Evolutionary conservation across 768 basidiomycete species (phyloP), one percentile per base, ranked within the genome.

Genomic region (Cystofilobasidium capitatum): DNA sequence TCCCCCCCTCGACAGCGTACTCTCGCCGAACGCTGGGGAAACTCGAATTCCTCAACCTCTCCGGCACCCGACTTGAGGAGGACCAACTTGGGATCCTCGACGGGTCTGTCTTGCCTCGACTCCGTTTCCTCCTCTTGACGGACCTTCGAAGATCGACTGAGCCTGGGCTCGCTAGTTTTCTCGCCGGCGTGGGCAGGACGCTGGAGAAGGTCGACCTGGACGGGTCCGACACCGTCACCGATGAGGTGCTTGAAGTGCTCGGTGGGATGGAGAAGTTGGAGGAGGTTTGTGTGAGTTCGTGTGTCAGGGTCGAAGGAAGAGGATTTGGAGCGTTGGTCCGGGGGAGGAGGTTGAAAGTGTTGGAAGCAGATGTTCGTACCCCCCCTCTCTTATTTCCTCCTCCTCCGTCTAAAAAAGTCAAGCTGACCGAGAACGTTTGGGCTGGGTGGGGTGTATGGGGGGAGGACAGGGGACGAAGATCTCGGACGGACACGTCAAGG

Each of bases 161-260:
- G 13, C 13, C 59, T 61, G 13, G 37, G 26, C 40, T 61, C 37
- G 59, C n/a, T 5, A 20, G 37, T 6, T 13, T 40, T 2, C n/a
- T 61, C n/a, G 4, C 31, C 20, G 14, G 26, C n/a, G 4, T 24
- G 9, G 14, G 7, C 1, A 3, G 22, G 59, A n/a, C n/a, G 2
- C 36, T 61, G 8, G 24, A 44, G 40, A 44, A 29, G 40, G 40
- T 61, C 40, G 59, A 61, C 40, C 59, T 61, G 12, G 59, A 61
- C 7, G 59, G 44, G 3, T 22, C 40, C 14, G 40, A 29, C n/a
- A 40, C n/a, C 16, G 29, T 31, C 40, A 40, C 37, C 24, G 59
- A 61, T 29, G 37, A 20, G 8, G 40, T 31, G 10, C 36, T 61
- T 13, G n/a, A 26, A 2, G n/a, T 20, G 24, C 42, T 61, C 58